Evolutionary conservation across 495 filamentous ascomycete species (phyloP).

Genomic region (Penicillium canariense): DNA sequence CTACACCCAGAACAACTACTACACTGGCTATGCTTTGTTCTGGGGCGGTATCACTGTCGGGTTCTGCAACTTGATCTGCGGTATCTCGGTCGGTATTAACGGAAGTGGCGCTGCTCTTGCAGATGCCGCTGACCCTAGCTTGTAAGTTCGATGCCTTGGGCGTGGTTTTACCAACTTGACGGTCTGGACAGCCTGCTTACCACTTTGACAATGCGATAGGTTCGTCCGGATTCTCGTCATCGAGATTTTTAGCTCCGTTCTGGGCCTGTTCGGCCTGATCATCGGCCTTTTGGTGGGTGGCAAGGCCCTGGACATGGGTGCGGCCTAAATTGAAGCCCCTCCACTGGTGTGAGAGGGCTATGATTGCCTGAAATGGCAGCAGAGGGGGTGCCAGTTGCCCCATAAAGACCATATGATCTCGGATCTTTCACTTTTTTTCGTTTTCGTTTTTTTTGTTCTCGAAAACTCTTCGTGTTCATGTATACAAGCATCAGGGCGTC

Average conservation of each 20-base stretch:
- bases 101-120: slow-evolving; percentile 94
- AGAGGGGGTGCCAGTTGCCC: slow-evolving; percentile 1
- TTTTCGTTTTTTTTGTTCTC: slow-evolving; percentile 15
- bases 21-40: slow-evolving; percentile 95
- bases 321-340: slow-evolving; percentile 22
- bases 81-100: slow-evolving; percentile 96
- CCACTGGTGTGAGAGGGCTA: slow-evolving; percentile 13
- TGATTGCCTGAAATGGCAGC: slow-evolving; percentile 4
- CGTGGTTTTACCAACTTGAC: slow-evolving; percentile 5
- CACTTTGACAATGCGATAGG: slow-evolving; percentile 41
- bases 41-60: slow-evolving; percentile 95
- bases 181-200: slow-evolving; percentile 8
- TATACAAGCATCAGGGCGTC: slow-evolving; percentile 48
- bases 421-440: slow-evolving; percentile 12
- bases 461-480: slow-evolving; percentile 21
- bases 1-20: slow-evolving; percentile 71
- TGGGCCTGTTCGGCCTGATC: slow-evolving; percentile 97
- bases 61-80: slow-evolving; percentile 91
- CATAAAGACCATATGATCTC: slow-evolving; percentile 19
- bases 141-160: slow-evolving; percentile 56
- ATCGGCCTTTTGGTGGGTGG: slow-evolving; percentile 83
- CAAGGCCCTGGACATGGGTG: slow-evolving; percentile 74
- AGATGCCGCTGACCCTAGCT: slow-evolving; percentile 86
- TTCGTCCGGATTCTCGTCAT: slow-evolving; percentile 99
- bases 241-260: slow-evolving; percentile 98